Evolutionary conservation across 2,329 filamentous ascomycete species (phyloP).

Genomic region (Calonectria pauciramosa): DNA sequence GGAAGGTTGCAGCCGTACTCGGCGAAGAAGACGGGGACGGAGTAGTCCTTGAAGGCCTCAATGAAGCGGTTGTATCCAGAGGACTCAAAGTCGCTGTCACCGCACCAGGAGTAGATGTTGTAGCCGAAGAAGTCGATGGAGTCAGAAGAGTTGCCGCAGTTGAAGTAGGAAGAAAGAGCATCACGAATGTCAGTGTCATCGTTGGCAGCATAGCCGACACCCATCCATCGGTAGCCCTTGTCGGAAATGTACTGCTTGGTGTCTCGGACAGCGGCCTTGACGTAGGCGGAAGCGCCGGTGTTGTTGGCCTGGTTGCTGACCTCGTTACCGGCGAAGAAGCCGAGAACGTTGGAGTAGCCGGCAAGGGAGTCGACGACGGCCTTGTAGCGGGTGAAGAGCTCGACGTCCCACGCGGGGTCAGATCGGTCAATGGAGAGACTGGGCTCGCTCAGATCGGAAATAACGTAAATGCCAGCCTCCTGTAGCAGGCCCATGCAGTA

Average conservation of each 20-base stretch:
- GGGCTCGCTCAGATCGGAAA: constrained; percentile 91
- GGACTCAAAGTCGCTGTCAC: constrained; percentile 78
- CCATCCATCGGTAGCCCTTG: constrained; percentile 82
- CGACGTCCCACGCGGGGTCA: constrained; percentile 83
- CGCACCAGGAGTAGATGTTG: constrained; percentile 99
- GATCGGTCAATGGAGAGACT: constrained; percentile 87
- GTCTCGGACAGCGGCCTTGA: constrained; percentile 97
- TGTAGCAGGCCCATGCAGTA: constrained; percentile 88
- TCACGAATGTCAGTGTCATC: constrained; percentile 88
- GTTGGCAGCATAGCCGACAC: constrained; percentile 96
- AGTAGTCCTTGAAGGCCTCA: constrained; percentile 88
- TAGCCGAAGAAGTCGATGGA: constrained; percentile 98
- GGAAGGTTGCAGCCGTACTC: constrained; percentile 95
- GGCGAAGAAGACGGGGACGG: constrained; percentile 96
- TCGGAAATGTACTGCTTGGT: constrained; percentile 93
- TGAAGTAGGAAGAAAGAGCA: constrained; percentile 91
- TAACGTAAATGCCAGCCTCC: constrained; percentile 92
- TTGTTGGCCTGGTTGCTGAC: constrained; percentile 92
- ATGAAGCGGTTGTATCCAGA: constrained; percentile 89
- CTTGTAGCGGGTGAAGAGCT: constrained; percentile 85
- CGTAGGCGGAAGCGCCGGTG: constrained; percentile 90
- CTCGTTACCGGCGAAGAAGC: constrained; percentile 99
- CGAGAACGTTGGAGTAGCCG: constrained; percentile 90
- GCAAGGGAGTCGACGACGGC: constrained; percentile 84
- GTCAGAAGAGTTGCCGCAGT: constrained; percentile 77